phyloP scores from a whole-genome alignment of 768 basidiomycete genomes.

The Piloderma croceum region DNA sequence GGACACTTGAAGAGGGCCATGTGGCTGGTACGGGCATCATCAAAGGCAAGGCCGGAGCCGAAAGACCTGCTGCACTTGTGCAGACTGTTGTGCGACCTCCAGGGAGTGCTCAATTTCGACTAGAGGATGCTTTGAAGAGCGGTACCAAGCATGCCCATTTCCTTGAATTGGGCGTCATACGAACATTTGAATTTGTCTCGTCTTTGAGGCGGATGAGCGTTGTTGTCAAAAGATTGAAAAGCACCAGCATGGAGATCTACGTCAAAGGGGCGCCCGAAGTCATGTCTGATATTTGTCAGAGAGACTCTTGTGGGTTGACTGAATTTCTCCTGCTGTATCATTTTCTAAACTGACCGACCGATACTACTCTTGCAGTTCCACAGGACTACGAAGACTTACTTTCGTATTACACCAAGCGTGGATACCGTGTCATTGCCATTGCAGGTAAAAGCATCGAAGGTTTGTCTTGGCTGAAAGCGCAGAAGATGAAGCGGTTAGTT shows the following conservation, averaged over 20 bases:
- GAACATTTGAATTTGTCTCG: constrained; percentile 95
- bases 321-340: background rate
- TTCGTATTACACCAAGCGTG: constrained; percentile 93
- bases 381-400: constrained; percentile 94
- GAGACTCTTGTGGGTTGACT: constrained; percentile 69
- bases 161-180: constrained; percentile 91
- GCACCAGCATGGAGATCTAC: constrained; percentile 93
- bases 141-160: constrained; percentile 92
- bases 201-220: constrained; percentile 94
- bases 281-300: constrained; percentile 92
- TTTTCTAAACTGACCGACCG: constrained; percentile 14
- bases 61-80: constrained; percentile 82
- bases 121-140: constrained; percentile 91
- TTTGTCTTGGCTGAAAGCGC: constrained; percentile 94
- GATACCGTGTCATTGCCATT: constrained; percentile 96
- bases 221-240: constrained; percentile 91
- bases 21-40: constrained; percentile 65
- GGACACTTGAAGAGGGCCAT: constrained; percentile 92
- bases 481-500: constrained; percentile 85
- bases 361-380: constrained; percentile 55
- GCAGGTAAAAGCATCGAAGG: constrained; percentile 94
- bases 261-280: constrained; percentile 99
- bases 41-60: constrained; percentile 52
- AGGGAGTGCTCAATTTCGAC: constrained; percentile 81
- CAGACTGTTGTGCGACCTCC: constrained; percentile 96